Percentiles rank a stretch among this genome's conserved stretches.
These are phyloP conservation scores for Venturia effusa DNA, from an alignment of 2,329 filamentous ascomycete species.

Conservation along the genomic window DNA sequence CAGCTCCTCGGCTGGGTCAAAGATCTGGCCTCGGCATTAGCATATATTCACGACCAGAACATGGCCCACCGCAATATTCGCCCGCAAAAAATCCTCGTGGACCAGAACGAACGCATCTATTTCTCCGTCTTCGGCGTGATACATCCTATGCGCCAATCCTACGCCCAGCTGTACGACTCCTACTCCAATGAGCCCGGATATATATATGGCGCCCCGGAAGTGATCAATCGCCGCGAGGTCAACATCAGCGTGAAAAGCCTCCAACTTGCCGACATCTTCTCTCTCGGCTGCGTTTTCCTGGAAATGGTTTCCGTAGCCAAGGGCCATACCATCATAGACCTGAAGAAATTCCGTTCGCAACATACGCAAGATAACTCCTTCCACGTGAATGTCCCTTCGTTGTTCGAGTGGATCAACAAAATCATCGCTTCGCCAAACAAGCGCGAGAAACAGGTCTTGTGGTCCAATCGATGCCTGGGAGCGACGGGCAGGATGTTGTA, in stretches of 20 bases:
- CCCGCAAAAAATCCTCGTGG: slow-evolving; percentile 25
- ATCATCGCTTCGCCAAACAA: background rate
- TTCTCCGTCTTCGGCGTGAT: slow-evolving; percentile 28
- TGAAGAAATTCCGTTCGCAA: slow-evolving; percentile 23
- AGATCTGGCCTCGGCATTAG: slow-evolving; percentile 27
- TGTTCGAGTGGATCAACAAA: background rate
- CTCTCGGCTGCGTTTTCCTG: slow-evolving; percentile 29
- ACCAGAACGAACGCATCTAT: slow-evolving; percentile 19
- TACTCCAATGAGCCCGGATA: slow-evolving; percentile 18
- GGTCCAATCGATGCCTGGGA: background rate
- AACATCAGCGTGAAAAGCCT: background rate
- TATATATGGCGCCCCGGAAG: slow-evolving; percentile 28
- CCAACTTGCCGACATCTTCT: slow-evolving; percentile 28
- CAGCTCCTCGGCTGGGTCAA: slow-evolving; percentile 29
- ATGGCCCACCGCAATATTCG: slow-evolving; percentile 28
- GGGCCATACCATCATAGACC: slow-evolving; percentile 23
- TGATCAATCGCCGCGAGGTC: slow-evolving; percentile 22
- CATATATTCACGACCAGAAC: slow-evolving; percentile 24
- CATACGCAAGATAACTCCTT: slow-evolving; percentile 26
- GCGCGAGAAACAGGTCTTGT: background rate
- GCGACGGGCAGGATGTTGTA: background rate
- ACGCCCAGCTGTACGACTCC: slow-evolving; percentile 20
- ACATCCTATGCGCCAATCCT: slow-evolving; percentile 16
- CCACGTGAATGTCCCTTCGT: slow-evolving; percentile 23
- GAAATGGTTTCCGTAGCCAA: slow-evolving; percentile 28